These are phyloP conservation scores for Coemansia sp. DNA, from an alignment of 192 early-diverging fungal genomes.

Conservation along the genomic window DNA sequence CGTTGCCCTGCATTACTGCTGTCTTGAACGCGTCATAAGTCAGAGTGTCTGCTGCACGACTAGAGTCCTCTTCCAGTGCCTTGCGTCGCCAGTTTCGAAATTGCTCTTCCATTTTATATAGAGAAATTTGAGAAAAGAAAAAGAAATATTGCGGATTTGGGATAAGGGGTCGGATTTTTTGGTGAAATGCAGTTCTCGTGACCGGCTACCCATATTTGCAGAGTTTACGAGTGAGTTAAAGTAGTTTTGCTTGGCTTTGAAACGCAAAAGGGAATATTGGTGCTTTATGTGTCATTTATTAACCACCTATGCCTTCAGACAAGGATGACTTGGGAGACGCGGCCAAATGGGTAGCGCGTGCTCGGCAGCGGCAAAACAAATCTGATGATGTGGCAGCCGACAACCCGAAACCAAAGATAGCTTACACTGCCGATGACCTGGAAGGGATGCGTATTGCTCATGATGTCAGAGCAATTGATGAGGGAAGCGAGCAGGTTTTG, in stretches of 20 bases:
- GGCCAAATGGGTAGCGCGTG: slow-evolving; percentile 67
- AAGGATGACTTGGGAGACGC: slow-evolving; percentile 62
- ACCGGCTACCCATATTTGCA: too few relatives aligned
- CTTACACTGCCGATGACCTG: slow-evolving; percentile 53
- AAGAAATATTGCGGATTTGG: too few relatives aligned
- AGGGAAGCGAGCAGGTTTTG: slow-evolving; percentile 70
- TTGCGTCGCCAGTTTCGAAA: slow-evolving; percentile 35
- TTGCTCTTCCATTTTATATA: slow-evolving; percentile 43
- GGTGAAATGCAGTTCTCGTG: too few relatives aligned
- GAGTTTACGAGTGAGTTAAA: too few relatives aligned
- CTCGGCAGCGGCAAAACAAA: slow-evolving; percentile 53
- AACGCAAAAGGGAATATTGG: too few relatives aligned
- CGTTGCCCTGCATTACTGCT: slow-evolving; percentile 44
- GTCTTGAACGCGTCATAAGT: slow-evolving; percentile 28
- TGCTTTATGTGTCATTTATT: too few relatives aligned
- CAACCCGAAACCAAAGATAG: slow-evolving; percentile 37
- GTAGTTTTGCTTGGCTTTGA: too few relatives aligned
- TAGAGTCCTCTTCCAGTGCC: slow-evolving; percentile 13
- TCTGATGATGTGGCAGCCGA: slow-evolving; percentile 21
- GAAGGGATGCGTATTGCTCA: slow-evolving; percentile 76
- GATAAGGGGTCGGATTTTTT: too few relatives aligned
- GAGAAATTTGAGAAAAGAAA: too few relatives aligned
- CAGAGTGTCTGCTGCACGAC: neutral
- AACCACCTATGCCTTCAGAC: too few relatives aligned
- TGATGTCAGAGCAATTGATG: slow-evolving; percentile 6